Evolutionary conservation across 768 basidiomycete genomes (phyloP).

Genomic region (Boletus speciosus): DNA sequence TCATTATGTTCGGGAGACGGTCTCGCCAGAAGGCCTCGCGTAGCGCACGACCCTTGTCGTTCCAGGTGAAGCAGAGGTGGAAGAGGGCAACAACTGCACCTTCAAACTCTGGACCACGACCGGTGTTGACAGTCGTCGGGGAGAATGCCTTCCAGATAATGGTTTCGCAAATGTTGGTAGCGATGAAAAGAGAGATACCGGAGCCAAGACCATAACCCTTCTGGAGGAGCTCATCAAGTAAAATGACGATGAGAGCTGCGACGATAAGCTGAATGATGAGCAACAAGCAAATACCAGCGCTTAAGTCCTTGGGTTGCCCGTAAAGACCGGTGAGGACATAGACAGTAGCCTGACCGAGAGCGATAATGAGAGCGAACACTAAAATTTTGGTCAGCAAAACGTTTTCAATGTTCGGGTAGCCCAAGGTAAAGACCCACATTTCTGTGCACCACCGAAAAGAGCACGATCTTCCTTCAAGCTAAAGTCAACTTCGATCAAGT

Average conservation of each 20-base stretch:
- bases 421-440: constrained; percentile 56
- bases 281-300: constrained; percentile 94
- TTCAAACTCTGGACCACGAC: constrained; percentile 96
- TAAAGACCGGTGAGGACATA: constrained; percentile 97
- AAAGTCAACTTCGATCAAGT: constrained; percentile 97
- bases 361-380: constrained; percentile 97
- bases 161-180: constrained; percentile 99
- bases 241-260: constrained; percentile 93
- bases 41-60: constrained; percentile 95
- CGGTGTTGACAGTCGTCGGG: constrained; percentile 96
- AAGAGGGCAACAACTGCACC: constrained; percentile 95
- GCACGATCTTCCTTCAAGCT: constrained; percentile 95
- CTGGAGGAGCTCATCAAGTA: constrained; percentile 97
- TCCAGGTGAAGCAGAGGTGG: constrained; percentile 97
- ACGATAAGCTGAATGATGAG: constrained; percentile 95
- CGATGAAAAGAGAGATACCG: constrained; percentile 98
- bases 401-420: background rate
- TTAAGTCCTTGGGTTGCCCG: constrained; percentile 88
- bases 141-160: constrained; percentile 99
- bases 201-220: constrained; percentile 99
- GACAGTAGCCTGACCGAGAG: constrained; percentile 94
- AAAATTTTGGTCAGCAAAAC: background rate
- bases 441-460: constrained; percentile 93
- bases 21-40: constrained; percentile 99
- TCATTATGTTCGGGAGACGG: constrained; percentile 96